Percentiles rank a stretch among this genome's conserved stretches.
These are phyloP conservation scores for Babesia ovis DNA, from an alignment of 169 alveolate species.

Conservation along the genomic window DNA sequence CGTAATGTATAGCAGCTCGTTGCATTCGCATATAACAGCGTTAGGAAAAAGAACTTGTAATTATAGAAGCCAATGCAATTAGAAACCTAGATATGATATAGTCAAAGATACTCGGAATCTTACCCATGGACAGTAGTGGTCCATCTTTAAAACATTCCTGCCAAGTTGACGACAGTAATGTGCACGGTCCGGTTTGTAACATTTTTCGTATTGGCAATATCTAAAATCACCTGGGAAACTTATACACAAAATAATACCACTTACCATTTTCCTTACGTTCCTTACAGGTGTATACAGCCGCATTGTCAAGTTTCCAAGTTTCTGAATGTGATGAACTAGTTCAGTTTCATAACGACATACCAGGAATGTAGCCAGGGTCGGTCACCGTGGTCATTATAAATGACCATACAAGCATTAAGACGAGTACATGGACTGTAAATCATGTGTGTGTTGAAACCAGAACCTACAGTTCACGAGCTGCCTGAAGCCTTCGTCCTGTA, in stretches of 20 bases:
- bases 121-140: slow-evolving; percentile 71
- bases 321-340: background rate
- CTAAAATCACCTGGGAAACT: slow-evolving; percentile 45
- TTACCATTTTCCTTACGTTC: slow-evolving; percentile 64
- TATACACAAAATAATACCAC: background rate
- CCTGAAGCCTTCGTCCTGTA: slow-evolving; percentile 14
- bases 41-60: slow-evolving; percentile 58
- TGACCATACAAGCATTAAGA: slow-evolving; percentile 53
- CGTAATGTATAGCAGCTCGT: slow-evolving; percentile 25
- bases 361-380: slow-evolving; percentile 64
- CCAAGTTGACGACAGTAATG: slow-evolving; percentile 60
- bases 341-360: background rate
- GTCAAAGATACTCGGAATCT: background rate
- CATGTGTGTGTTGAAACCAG: background rate
- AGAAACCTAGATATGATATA: slow-evolving; percentile 25
- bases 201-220: slow-evolving; percentile 50
- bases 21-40: slow-evolving; percentile 56
- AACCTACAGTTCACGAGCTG: slow-evolving; percentile 40
- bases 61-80: slow-evolving; percentile 67
- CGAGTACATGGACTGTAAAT: slow-evolving; percentile 50
- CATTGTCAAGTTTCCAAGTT: slow-evolving; percentile 45
- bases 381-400: slow-evolving; percentile 58
- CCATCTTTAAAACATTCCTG: slow-evolving; percentile 66
- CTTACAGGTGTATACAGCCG: slow-evolving; percentile 39
- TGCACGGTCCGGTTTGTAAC: slow-evolving; percentile 66